phyloP scores from a whole-genome alignment of 495 filamentous ascomycete genomes.

The Podospora pseudocomata region DNA sequence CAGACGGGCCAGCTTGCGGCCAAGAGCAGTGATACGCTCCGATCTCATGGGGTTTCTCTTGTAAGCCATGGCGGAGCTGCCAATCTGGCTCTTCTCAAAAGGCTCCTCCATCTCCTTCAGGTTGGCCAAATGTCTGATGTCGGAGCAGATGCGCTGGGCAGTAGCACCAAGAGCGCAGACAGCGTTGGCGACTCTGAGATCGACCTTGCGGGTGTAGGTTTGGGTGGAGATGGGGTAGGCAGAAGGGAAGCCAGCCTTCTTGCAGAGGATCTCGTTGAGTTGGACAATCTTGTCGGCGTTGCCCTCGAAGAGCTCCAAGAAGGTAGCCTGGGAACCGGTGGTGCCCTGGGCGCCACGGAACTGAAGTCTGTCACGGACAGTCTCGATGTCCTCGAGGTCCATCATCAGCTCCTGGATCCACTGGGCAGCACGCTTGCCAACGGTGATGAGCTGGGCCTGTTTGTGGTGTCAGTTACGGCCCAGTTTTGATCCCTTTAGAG shows the following conservation, averaged over 20 bases:
- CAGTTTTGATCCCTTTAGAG: slow-evolving; percentile 1
- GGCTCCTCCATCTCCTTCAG: slow-evolving; percentile 80
- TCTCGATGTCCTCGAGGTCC: slow-evolving; percentile 79
- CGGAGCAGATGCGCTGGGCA: slow-evolving; percentile 62
- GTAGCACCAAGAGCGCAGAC: slow-evolving; percentile 80
- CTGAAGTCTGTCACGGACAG: slow-evolving; percentile 65
- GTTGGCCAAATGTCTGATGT: slow-evolving; percentile 73
- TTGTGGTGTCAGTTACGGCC: neutral
- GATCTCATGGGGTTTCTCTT: slow-evolving; percentile 73
- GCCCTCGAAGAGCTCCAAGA: slow-evolving; percentile 70
- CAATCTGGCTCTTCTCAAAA: slow-evolving; percentile 77
- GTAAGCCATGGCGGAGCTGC: slow-evolving; percentile 63
- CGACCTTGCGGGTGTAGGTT: slow-evolving; percentile 69
- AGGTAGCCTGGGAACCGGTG: slow-evolving; percentile 58
- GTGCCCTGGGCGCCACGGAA: slow-evolving; percentile 60
- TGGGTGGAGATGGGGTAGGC: slow-evolving; percentile 74
- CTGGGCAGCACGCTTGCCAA: slow-evolving; percentile 68
- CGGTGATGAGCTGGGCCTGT: slow-evolving; percentile 58
- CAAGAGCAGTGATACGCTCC: slow-evolving; percentile 77
- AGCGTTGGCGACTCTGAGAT: slow-evolving; percentile 74
- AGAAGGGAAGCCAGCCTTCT: slow-evolving; percentile 78
- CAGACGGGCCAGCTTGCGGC: slow-evolving; percentile 63
- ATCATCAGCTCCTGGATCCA: slow-evolving; percentile 89
- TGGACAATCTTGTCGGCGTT: slow-evolving; percentile 75
- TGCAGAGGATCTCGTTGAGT: slow-evolving; percentile 66